Evolutionary conservation across 805 yeast genomes (phyloP).

Genomic region (Kodamaea lidongshanica): DNA sequence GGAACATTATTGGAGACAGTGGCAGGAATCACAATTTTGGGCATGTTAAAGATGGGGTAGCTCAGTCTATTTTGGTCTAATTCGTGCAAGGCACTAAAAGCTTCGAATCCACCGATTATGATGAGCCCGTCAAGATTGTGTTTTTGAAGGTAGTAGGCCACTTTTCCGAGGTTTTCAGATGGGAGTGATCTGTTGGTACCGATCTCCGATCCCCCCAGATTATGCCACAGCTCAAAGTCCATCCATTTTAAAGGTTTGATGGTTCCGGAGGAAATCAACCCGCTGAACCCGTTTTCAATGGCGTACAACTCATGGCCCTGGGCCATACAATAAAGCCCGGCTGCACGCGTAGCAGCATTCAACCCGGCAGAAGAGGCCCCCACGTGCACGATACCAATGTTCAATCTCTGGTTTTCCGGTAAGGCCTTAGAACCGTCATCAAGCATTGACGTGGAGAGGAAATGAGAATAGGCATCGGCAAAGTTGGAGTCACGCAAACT

Average conservation of each 20-base stretch:
- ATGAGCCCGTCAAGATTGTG: conserved; percentile 64
- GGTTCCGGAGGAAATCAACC: conserved; percentile 57
- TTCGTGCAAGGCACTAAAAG: conserved; percentile 64
- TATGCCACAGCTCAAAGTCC: conserved; percentile 67
- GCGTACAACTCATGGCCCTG: conserved; percentile 69
- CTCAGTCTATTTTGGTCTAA: conserved; percentile 52
- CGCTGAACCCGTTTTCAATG: conserved; percentile 69
- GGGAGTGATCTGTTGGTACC: conserved; percentile 77
- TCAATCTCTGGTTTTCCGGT: conserved; percentile 48
- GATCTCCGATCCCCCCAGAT: conserved; percentile 71
- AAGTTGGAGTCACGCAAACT: conserved; percentile 65
- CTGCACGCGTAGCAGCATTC: conserved; percentile 72
- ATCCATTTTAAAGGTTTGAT: conserved; percentile 60
- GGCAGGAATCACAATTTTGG: conserved; percentile 73
- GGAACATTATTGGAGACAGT: conserved; percentile 78
- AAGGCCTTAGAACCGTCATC: conserved; percentile 36
- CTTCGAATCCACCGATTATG: conserved; percentile 79
- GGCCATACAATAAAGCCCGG: conserved; percentile 68
- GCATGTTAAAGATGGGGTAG: conserved; percentile 70
- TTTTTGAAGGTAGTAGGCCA: conserved; percentile 68
- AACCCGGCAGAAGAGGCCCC: conserved; percentile 81
- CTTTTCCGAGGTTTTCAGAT: conserved; percentile 58
- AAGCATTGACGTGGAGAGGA: conserved; percentile 44
- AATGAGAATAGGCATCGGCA: conserved; percentile 56
- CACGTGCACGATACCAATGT: conserved; percentile 65